Evolutionary conservation across 2,329 filamentous ascomycete genomes (phyloP).

Genomic region (Elsinoe perseae): DNA sequence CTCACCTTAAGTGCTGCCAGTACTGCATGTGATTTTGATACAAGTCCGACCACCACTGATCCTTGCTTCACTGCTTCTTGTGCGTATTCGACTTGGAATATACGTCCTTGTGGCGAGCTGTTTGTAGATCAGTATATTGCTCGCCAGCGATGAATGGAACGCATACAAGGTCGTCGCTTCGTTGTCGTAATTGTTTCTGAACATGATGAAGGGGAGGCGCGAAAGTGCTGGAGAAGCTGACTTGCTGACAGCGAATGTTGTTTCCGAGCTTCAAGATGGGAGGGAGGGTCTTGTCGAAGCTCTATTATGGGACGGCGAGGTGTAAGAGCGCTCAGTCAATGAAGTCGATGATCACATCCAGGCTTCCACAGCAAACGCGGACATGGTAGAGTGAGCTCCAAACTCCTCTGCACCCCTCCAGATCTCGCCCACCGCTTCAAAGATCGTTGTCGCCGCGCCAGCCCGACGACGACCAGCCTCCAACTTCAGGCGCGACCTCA

Average conservation of each 20-base stretch:
- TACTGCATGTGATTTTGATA: slow-evolving; percentile 96
- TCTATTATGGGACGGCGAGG: not conserved
- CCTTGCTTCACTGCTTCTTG: slow-evolving; percentile 98
- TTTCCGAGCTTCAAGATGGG: not conserved
- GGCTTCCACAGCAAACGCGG: slow-evolving; percentile 16
- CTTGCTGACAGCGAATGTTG: slow-evolving; percentile 14
- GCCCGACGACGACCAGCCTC: slow-evolving; percentile 12
- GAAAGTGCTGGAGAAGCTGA: not conserved
- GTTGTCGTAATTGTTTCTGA: slow-evolving; percentile 99
- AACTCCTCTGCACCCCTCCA: not conserved
- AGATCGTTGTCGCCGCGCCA: not conserved
- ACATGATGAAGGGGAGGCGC: slow-evolving; percentile 58
- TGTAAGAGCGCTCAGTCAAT: not conserved
- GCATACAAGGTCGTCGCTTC: slow-evolving; percentile 97
- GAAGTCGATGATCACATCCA: not conserved
- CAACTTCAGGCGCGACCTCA: slow-evolving; percentile 9
- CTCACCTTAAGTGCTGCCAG: slow-evolving; percentile 90
- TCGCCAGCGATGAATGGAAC: slow-evolving; percentile 18
- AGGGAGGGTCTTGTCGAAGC: not conserved
- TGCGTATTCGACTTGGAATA: slow-evolving; percentile 99
- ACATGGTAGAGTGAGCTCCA: slow-evolving; percentile 10
- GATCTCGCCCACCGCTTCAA: slow-evolving; percentile 4
- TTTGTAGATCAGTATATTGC: slow-evolving; percentile 14
- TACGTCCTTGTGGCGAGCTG: slow-evolving; percentile 96
- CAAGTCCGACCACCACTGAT: slow-evolving; percentile 92